phyloP scores from a whole-genome alignment of 345 rosid genomes.

The Euphorbia tirucalli region DNA sequence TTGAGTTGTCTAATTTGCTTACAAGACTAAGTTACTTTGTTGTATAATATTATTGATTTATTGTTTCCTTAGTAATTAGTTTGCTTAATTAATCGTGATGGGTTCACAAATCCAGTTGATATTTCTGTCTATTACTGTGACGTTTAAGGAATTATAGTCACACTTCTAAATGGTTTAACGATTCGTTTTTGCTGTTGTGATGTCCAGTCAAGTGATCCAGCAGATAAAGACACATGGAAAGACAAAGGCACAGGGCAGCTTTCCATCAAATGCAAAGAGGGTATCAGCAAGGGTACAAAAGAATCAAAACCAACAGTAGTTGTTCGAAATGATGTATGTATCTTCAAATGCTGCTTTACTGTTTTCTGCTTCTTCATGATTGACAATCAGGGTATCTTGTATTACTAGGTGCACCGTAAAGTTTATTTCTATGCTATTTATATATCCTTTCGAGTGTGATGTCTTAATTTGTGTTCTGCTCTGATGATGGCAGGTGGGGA shows the following conservation, averaged over 20 bases:
- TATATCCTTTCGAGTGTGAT: not conserved
- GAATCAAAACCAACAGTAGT: conserved; percentile 85
- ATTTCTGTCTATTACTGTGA: not conserved
- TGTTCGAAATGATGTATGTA: conserved; percentile 80
- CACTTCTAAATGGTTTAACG: conserved; percentile 1
- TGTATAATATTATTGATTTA: not conserved
- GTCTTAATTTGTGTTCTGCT: conserved; percentile 12
- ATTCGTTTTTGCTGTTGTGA: conserved; percentile 9
- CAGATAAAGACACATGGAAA: conserved; percentile 88
- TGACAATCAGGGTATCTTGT: not conserved
- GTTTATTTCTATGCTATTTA: not conserved
- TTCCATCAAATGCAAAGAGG: conserved; percentile 83
- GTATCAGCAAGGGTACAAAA: conserved; percentile 71
- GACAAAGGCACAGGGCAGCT: conserved; percentile 95
- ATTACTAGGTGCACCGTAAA: not conserved
- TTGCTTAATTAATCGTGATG: not conserved
- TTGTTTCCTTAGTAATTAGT: not conserved
- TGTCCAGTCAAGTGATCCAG: conserved; percentile 69
- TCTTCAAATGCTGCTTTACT: not conserved
- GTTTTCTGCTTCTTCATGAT: not conserved
- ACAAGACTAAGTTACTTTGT: not conserved
- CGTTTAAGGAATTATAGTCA: too few species aligned
- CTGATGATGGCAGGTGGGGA: conserved; percentile 63
- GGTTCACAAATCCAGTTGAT: not conserved
- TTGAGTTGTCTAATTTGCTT: not conserved